Evolutionary conservation across 768 basidiomycete genomes (phyloP).

Genomic region (Tylopilus balloui): DNA sequence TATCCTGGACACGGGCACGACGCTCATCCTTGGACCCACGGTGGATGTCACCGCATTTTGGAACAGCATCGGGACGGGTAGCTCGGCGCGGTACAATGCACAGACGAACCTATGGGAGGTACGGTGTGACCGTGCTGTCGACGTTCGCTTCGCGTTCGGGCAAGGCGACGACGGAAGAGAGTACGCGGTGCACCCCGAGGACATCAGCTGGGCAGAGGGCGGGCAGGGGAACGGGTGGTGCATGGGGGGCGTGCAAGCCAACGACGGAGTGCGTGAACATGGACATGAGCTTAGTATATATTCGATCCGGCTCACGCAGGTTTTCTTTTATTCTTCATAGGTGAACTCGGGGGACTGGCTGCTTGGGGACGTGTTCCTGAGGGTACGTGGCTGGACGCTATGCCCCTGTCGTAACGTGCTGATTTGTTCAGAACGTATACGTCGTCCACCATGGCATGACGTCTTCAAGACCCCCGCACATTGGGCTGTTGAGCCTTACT

Average conservation of each 20-base stretch:
- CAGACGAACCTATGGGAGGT: conserved; percentile 44
- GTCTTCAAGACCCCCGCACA: conserved; percentile 34
- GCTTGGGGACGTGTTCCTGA: conserved; percentile 53
- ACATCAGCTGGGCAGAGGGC: conserved; percentile 48
- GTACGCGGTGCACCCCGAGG: conserved; percentile 47
- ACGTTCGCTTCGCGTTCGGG: conserved; percentile 44
- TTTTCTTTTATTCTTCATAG: too few relatives aligned
- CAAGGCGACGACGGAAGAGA: conserved; percentile 30
- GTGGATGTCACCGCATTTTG: conserved; percentile 52
- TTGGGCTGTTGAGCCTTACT: conserved; percentile 46
- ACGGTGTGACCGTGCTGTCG: conserved; percentile 45
- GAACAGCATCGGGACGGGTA: conserved; percentile 40
- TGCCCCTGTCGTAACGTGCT: too few relatives aligned
- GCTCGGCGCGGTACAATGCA: conserved; percentile 34
- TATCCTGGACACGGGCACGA: conserved; percentile 62
- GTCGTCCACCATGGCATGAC: conserved; percentile 44
- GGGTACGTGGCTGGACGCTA: conserved; percentile 33
- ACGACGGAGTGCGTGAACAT: conserved; percentile 39
- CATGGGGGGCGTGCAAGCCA: conserved; percentile 52
- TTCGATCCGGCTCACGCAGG: conserved; percentile 3
- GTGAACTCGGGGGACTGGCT: conserved; percentile 59
- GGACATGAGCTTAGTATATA: background rate
- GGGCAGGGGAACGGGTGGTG: conserved; percentile 44
- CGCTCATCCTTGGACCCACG: conserved; percentile 50
- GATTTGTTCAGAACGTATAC: conserved; percentile 50